These are phyloP conservation scores for Geosmithia flava DNA, from an alignment of 2,329 filamentous ascomycete genomes.

Conservation along the genomic window DNA sequence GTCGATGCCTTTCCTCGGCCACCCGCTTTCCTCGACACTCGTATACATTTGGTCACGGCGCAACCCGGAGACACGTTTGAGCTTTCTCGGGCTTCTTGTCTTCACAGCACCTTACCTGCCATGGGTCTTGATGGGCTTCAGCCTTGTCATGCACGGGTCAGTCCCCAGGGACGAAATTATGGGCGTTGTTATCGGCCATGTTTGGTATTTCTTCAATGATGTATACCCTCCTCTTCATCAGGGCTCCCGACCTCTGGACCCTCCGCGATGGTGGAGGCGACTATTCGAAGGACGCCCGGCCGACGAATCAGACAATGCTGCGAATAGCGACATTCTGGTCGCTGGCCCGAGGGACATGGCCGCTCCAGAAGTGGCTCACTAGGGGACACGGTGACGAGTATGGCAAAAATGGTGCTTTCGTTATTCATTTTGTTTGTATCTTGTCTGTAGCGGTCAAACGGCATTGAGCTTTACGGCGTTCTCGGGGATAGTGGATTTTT, in stretches of 20 bases:
- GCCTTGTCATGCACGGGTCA: conserved; percentile 76
- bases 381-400: neutral
- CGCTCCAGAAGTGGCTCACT: conserved; percentile 1
- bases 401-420: neutral
- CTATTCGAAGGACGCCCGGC: conserved; percentile 55
- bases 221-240: conserved; percentile 88
- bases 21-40: conserved; percentile 79
- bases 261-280: conserved; percentile 79
- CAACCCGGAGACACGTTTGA: conserved; percentile 83
- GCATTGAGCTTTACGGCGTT: neutral
- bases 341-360: conserved; percentile 28
- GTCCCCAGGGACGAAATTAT: conserved; percentile 94
- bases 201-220: conserved; percentile 97
- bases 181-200: conserved; percentile 85
- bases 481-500: neutral
- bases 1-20: conserved; percentile 88
- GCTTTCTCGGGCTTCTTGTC: conserved; percentile 76
- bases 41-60: conserved; percentile 97
- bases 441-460: neutral
- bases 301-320: conserved; percentile 36
- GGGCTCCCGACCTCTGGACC: conserved; percentile 75
- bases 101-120: conserved; percentile 92
- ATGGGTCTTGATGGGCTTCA: conserved; percentile 92
- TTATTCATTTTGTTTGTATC: neutral
- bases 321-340: conserved; percentile 51